A percentile compares a stretch with the other conserved stretches of the same genome.
Conservation (phyloP, 345 rosid genomes). For the Linum trigynum region DNA sequence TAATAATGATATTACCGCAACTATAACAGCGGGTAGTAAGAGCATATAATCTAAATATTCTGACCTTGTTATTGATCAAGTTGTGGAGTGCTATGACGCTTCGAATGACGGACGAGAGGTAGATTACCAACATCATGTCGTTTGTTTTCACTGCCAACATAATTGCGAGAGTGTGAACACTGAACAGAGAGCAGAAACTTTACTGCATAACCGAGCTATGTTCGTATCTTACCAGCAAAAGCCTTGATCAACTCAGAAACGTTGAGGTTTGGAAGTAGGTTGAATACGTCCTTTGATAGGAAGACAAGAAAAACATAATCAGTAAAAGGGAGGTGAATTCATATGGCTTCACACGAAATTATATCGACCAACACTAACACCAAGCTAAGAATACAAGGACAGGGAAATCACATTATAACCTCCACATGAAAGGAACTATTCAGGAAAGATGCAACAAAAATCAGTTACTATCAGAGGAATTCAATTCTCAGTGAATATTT, state of each 20-base stretch:
- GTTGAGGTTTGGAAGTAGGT: slow-evolving; percentile 79
- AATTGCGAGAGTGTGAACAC: not conserved
- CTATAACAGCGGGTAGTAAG: not conserved
- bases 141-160: slow-evolving; percentile 62
- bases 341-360: not conserved
- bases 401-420: no score
- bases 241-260: slow-evolving; percentile 64
- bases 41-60: not conserved
- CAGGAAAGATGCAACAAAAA: no score
- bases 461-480: no score
- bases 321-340: not conserved
- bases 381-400: no score
- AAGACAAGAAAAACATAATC: not conserved
- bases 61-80: slow-evolving; percentile 91
- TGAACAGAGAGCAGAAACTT: not conserved
- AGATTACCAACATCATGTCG: slow-evolving; percentile 83
- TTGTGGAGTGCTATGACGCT: slow-evolving; percentile 88
- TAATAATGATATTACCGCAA: not conserved
- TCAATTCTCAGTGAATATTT: no score
- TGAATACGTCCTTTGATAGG: slow-evolving; percentile 65
- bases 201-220: no score
- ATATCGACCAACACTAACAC: not conserved
- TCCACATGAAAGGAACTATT: no score
- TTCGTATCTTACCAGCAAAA: slow-evolving; percentile 55
- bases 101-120: slow-evolving; percentile 68